Evolutionary conservation across 805 yeast genomes (phyloP), one percentile per base, ranked within the genome.

Genomic region (Hanseniaspora thailandica): DNA sequence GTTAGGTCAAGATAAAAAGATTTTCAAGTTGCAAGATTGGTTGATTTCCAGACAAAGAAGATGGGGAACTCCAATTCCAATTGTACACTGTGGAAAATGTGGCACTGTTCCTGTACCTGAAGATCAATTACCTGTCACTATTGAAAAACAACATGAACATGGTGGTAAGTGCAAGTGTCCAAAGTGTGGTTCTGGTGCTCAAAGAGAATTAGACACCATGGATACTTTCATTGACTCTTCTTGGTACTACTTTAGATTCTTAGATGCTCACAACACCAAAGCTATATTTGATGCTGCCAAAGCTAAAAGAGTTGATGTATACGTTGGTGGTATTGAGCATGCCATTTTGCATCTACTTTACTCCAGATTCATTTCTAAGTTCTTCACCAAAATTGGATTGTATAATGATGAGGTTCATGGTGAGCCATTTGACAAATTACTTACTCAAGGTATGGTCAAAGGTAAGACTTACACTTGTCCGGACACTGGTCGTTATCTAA

Each of bases 41-140:
- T 74, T 93, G 26, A 84, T 93, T 45, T 83, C 94, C 61, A 77
- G 98, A 63, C 98, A 93, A 66, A 71, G 98, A 56, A 90, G 84
- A 66, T 93, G 98, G 98, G 98, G 98, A 25, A 93, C 97, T 0
- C 98, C 98, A 2, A 93, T 93, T 52, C 98, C 98, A 5, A 87
- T 93, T 19, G 74, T 93, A 26, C 93, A 93, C 62, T 93, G 98
- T 69, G 75, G 74, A 6, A 58, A 66, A 2, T 93, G 98, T 72
- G 98, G 98, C 1, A 69, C 82, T 0, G 96, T 90, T 1, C 85
- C 97, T 0, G 97, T 93, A 19, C 97, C 97, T 0, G 95, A 85
- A 39, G 70, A 77, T 2, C 82, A 89, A 26, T 71, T 93, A 17
- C 98, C 98, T 0, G 96, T 93, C 0, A 44, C 71, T 35, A 75